Conservation (phyloP, 2,329 filamentous ascomycete genomes). For the Xylaria sp. region DNA sequence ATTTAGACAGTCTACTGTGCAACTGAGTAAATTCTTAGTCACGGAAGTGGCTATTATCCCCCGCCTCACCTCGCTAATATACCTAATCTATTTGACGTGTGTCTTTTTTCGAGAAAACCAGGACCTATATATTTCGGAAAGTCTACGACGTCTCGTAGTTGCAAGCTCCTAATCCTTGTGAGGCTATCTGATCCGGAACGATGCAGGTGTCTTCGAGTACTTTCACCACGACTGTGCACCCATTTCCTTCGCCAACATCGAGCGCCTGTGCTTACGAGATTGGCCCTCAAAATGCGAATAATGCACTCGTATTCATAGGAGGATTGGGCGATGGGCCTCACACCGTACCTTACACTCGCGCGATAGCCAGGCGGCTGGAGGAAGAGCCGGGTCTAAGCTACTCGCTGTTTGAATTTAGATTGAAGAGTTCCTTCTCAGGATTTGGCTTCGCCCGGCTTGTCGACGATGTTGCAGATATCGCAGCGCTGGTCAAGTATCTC, state of each 20-base stretch:
- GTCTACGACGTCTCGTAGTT: too few species aligned
- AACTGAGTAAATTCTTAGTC: too few species aligned
- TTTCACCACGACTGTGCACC: conserved; percentile 54
- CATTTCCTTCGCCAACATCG: conserved; percentile 49
- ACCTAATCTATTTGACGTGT: too few species aligned
- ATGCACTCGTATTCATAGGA: conserved; percentile 72
- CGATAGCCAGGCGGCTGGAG: conserved; percentile 52
- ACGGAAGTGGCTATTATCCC: too few species aligned
- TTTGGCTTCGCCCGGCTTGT: conserved; percentile 57
- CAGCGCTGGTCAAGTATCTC: conserved; percentile 59
- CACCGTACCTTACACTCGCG: conserved; percentile 62
- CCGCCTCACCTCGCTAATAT: too few species aligned
- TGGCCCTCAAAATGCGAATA: conserved; percentile 49
- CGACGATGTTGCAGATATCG: conserved; percentile 60
- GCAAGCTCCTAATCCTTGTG: too few species aligned
- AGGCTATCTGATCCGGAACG: background rate
- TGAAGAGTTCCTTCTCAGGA: conserved; percentile 59
- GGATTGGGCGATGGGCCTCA: conserved; percentile 74
- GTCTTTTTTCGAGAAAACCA: too few species aligned
- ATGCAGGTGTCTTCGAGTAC: conserved; percentile 36
- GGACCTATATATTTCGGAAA: too few species aligned
- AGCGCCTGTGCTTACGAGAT: conserved; percentile 55
- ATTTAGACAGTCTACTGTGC: too few species aligned
- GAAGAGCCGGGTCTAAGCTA: conserved; percentile 48
- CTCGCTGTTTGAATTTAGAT: conserved; percentile 62